phyloP scores from a whole-genome alignment of 2,329 filamentous ascomycete genomes.

The Calonectria pauciramosa region DNA sequence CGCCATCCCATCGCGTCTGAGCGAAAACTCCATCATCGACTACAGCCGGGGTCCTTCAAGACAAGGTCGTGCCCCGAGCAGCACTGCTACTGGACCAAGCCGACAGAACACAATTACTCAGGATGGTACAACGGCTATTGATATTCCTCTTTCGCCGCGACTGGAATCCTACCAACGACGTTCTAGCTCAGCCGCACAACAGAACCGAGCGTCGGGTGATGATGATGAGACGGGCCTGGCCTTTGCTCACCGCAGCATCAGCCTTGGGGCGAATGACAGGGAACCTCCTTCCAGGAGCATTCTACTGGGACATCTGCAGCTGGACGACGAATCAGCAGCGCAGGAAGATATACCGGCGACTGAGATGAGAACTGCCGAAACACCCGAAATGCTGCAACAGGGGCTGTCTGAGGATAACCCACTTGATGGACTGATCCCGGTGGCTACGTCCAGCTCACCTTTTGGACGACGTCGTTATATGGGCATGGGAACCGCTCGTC shows the following conservation, averaged over 20 bases:
- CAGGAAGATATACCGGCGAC: constrained; percentile 48
- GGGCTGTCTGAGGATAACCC: constrained; percentile 62
- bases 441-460: constrained; percentile 58
- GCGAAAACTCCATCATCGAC: constrained; percentile 82
- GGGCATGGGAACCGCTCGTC: constrained; percentile 55
- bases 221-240: constrained; percentile 74
- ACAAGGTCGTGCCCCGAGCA: constrained; percentile 42
- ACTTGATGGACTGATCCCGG: constrained; percentile 59
- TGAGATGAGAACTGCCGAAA: constrained; percentile 56
- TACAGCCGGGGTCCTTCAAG: constrained; percentile 51
- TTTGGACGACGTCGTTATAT: constrained; percentile 62
- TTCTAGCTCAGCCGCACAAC: constrained; percentile 79
- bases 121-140: constrained; percentile 75
- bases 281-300: constrained; percentile 76
- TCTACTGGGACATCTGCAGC: constrained; percentile 62
- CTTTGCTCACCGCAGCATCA: constrained; percentile 76
- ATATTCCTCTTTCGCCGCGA: constrained; percentile 80
- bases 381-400: constrained; percentile 56
- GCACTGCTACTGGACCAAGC: constrained; percentile 48
- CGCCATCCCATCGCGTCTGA: constrained; percentile 92
- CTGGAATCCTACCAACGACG: constrained; percentile 68
- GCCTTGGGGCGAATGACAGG: constrained; percentile 75
- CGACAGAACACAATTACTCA: constrained; percentile 58
- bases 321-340: constrained; percentile 50
- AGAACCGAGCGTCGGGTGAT: constrained; percentile 66